These are phyloP conservation scores for Stephanodiscus triporus DNA, from an alignment of 108 stramenopile genomes.

Conservation along the genomic window DNA sequence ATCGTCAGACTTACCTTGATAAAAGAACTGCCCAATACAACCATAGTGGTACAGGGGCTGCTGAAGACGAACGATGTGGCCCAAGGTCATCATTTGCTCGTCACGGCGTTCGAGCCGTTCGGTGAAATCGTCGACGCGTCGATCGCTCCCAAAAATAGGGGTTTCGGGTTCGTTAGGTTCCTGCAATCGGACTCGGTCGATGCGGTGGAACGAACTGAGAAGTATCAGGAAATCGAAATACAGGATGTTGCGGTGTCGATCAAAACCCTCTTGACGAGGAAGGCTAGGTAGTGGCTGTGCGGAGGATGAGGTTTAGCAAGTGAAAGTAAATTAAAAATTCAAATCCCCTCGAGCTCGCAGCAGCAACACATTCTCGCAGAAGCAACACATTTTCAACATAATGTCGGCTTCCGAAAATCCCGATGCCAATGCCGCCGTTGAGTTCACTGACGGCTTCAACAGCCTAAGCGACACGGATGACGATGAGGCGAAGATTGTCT, in stretches of 20 bases:
- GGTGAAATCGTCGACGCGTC: constrained; percentile 80
- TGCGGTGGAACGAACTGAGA: constrained; percentile 39
- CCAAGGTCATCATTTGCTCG: constrained; percentile 37
- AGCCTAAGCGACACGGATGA: too few relatives aligned
- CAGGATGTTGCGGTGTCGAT: constrained; percentile 77
- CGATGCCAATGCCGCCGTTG: too few relatives aligned
- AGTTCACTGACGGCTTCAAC: too few relatives aligned
- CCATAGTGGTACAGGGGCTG: constrained; percentile 75
- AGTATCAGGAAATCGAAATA: constrained; percentile 74
- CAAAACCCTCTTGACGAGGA: neutral
- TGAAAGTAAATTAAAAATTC: too few relatives aligned
- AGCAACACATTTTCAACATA: too few relatives aligned
- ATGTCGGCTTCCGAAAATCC: too few relatives aligned
- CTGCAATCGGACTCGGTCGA: constrained; percentile 62
- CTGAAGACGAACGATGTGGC: constrained; percentile 68
- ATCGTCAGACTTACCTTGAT: constrained; percentile 70
- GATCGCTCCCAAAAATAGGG: constrained; percentile 71
- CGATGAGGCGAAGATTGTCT: too few relatives aligned
- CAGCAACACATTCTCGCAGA: too few relatives aligned
- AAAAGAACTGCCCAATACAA: constrained; percentile 64
- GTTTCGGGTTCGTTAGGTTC: constrained; percentile 83
- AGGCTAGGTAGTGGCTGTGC: neutral
- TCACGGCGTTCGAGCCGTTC: constrained; percentile 62
- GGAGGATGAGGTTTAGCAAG: too few relatives aligned
- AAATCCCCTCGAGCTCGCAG: too few relatives aligned